Evolutionary conservation across 768 basidiomycete species (phyloP).

Genomic region (Naganishia vaughanmartiniae): DNA sequence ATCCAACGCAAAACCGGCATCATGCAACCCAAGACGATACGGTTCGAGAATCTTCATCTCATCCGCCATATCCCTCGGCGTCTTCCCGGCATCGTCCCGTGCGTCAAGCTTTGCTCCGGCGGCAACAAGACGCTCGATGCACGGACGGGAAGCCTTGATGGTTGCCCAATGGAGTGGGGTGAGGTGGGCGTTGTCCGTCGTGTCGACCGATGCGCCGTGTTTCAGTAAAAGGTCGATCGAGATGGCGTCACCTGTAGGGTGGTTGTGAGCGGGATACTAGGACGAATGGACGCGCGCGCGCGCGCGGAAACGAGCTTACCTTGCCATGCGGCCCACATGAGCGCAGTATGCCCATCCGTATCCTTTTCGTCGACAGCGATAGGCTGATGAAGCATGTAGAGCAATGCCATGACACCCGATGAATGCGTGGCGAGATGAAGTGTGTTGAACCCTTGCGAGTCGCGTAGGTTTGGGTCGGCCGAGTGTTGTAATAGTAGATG

Average conservation of each 20-base stretch:
- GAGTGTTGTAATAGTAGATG: conserved; percentile 84
- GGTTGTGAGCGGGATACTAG: too few relatives aligned
- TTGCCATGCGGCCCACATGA: conserved; percentile 99
- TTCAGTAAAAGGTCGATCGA: conserved; percentile 85
- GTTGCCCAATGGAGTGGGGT: conserved; percentile 96
- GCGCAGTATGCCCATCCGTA: conserved; percentile 83
- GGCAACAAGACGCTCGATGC: conserved; percentile 78
- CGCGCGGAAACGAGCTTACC: conserved; percentile 51
- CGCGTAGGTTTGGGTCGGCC: conserved; percentile 86
- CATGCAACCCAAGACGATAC: conserved; percentile 83
- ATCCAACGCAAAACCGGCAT: conserved; percentile 62
- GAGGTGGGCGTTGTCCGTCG: conserved; percentile 76
- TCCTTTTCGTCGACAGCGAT: conserved; percentile 87
- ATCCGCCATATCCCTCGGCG: conserved; percentile 88
- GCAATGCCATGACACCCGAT: conserved; percentile 86
- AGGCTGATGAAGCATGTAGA: conserved; percentile 89
- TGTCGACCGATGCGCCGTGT: conserved; percentile 75
- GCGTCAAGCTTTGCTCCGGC: conserved; percentile 77
- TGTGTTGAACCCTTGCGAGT: conserved; percentile 93
- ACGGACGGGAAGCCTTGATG: conserved; percentile 84
- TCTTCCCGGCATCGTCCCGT: conserved; percentile 79
- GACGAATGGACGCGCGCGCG: too few relatives aligned
- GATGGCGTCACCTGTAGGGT: conserved; percentile 68
- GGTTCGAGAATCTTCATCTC: conserved; percentile 88
- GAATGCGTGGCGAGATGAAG: conserved; percentile 94